Percentiles rank a stretch among this genome's conserved stretches.
Evolutionary conservation across 441 rosid species (phyloP).

Genomic region (Populus hybrid): DNA sequence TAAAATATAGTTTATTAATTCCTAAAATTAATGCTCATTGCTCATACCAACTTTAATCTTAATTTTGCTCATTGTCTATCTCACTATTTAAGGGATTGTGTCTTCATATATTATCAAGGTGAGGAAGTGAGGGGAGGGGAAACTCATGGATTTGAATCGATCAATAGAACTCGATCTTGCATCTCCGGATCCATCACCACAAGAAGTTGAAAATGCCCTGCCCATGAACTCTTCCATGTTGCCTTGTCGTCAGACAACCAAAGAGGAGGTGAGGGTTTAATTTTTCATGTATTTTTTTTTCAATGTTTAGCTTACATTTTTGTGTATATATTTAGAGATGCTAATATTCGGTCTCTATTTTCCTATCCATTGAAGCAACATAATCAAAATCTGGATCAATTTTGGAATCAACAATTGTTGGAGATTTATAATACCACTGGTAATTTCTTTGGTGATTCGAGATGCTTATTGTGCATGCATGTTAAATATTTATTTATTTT

Average conservation of each 20-base stretch:
- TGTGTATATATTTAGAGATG: neutral
- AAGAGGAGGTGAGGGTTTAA: constrained; percentile 10
- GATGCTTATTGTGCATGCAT: neutral
- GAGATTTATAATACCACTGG: constrained; percentile 24
- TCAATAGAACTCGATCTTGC: neutral
- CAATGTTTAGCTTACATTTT: too few relatives aligned
- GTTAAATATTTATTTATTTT: neutral
- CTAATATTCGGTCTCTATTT: neutral
- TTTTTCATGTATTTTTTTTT: neutral
- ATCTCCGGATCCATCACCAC: constrained; percentile 13
- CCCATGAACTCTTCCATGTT: constrained; percentile 11
- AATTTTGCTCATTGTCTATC: constrained; percentile 2
- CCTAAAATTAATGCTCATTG: neutral
- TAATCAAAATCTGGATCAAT: constrained; percentile 19
- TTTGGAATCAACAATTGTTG: constrained; percentile 33
- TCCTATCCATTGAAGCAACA: neutral
- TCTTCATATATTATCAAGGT: neutral
- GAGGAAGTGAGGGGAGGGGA: neutral
- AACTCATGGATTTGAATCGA: constrained; percentile 29
- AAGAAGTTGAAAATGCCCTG: constrained; percentile 2
- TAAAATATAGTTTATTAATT: neutral
- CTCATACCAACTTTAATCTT: neutral
- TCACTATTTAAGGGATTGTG: neutral
- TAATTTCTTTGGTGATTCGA: neutral
- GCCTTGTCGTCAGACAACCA: constrained; percentile 7